A percentile compares a stretch with the other conserved stretches of the same genome.
phyloP scores from a whole-genome alignment of 176 grass and related monocot species.

The Puccinellia tenuiflora region DNA sequence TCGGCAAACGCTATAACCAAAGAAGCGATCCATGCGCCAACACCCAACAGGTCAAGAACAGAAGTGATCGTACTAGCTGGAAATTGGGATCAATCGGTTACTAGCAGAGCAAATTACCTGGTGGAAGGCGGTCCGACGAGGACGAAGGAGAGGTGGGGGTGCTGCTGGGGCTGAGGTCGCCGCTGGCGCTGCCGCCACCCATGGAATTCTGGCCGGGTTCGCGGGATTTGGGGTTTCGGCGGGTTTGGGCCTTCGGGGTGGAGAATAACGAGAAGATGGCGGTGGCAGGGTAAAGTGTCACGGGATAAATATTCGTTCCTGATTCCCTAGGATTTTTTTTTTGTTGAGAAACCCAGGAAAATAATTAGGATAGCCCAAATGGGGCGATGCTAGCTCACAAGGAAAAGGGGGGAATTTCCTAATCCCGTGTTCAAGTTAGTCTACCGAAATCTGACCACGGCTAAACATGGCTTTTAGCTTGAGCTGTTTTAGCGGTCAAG shows the following conservation, averaged over 20 bases:
- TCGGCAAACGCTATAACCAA: slow-evolving; percentile 23
- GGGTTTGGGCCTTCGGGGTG: background rate
- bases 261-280: background rate
- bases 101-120: slow-evolving; percentile 4
- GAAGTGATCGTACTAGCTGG: background rate
- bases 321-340: background rate
- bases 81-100: background rate
- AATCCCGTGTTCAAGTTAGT: too few relatives aligned
- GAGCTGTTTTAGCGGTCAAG: too few relatives aligned
- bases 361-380: too few relatives aligned
- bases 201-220: slow-evolving; percentile 22
- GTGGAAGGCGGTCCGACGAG: slow-evolving; percentile 11
- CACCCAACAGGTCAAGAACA: background rate
- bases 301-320: background rate
- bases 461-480: too few relatives aligned
- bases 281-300: background rate
- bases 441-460: too few relatives aligned
- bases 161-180: slow-evolving; percentile 1
- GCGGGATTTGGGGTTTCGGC: background rate
- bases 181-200: slow-evolving; percentile 35
- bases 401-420: too few relatives aligned
- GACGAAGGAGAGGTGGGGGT: slow-evolving; percentile 26
- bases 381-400: too few relatives aligned
- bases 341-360: too few relatives aligned
- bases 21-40: background rate